A percentile compares a stretch with the other conserved stretches of the same genome.
These are phyloP conservation scores for Bocquillonia castaneifolia DNA, from an alignment of 441 rosid genomes.

Conservation along the genomic window DNA sequence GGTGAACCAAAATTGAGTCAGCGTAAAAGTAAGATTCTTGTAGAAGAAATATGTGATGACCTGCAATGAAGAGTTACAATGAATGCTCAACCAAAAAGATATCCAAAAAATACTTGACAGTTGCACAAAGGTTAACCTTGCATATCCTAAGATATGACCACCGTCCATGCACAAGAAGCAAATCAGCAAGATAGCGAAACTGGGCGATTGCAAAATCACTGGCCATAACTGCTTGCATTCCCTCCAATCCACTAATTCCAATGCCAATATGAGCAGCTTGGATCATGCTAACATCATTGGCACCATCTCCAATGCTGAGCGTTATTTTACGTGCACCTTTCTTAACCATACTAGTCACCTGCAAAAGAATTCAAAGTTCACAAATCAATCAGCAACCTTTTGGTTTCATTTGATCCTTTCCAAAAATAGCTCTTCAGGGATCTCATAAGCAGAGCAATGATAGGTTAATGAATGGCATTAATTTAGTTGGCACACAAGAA, in stretches of 20 bases:
- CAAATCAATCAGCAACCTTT: conserved; percentile 10
- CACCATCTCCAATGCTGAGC: conserved; percentile 98
- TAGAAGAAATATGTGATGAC: conserved; percentile 96
- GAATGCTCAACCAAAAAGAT: conserved; percentile 15
- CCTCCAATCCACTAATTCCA: conserved; percentile 94
- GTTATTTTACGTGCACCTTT: conserved; percentile 97
- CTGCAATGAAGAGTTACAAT: conserved; percentile 45
- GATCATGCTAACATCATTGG: conserved; percentile 99
- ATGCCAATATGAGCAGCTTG: conserved; percentile 99
- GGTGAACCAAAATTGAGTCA: conserved; percentile 99
- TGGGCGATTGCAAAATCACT: conserved; percentile 99
- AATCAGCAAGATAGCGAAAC: conserved; percentile 86
- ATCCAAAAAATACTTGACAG: conserved; percentile 10
- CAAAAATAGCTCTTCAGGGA: not conserved
- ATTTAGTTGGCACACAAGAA: not conserved
- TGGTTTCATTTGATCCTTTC: not conserved
- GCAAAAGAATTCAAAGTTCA: conserved; percentile 21
- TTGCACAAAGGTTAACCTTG: conserved; percentile 56
- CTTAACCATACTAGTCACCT: conserved; percentile 95
- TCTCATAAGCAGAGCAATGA: not conserved
- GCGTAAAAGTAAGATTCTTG: conserved; percentile 96
- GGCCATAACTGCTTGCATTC: conserved; percentile 99
- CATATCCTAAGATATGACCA: conserved; percentile 99
- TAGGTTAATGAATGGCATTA: not conserved
- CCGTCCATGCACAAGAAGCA: conserved; percentile 96